These are phyloP conservation scores for Hyphopichia buzzinii DNA, from an alignment of 1,139 yeast genomes.

Conservation along the genomic window DNA sequence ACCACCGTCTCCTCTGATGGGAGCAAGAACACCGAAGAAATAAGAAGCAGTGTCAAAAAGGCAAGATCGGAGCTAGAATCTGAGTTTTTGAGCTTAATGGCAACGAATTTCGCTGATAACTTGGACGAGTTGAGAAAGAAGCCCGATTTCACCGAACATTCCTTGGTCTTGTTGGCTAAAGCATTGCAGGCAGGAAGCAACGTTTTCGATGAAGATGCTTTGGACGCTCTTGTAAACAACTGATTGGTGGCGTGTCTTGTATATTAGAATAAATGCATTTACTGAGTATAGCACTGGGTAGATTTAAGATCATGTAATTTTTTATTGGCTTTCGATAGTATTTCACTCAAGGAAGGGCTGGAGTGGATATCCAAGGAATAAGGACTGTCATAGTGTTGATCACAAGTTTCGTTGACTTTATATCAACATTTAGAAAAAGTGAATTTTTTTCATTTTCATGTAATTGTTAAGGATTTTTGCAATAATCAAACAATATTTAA, in stretches of 20 bases:
- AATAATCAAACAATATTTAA: too few relatives aligned
- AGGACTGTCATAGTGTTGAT: too few relatives aligned
- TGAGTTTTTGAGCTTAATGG: conserved; percentile 56
- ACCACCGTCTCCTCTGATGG: conserved; percentile 23
- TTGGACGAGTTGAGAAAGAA: conserved; percentile 61
- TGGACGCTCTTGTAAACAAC: conserved; percentile 36
- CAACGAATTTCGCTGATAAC: conserved; percentile 60
- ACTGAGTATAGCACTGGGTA: too few relatives aligned
- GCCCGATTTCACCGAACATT: conserved; percentile 60
- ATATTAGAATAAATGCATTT: too few relatives aligned
- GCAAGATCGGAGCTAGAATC: conserved; percentile 46
- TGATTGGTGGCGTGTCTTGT: neutral
- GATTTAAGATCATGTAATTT: too few relatives aligned
- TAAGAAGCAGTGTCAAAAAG: conserved; percentile 20
- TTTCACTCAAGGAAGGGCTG: too few relatives aligned
- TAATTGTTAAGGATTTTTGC: too few relatives aligned
- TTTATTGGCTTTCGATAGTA: too few relatives aligned
- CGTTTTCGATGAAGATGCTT: conserved; percentile 62
- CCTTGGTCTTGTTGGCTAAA: conserved; percentile 61
- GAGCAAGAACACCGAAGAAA: conserved; percentile 20
- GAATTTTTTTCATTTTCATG: too few relatives aligned
- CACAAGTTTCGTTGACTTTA: too few relatives aligned
- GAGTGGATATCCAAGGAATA: too few relatives aligned
- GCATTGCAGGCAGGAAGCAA: conserved; percentile 65
- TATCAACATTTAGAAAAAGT: too few relatives aligned